Evolutionary conservation across 2,329 filamentous ascomycete species (phyloP), one percentile per base, ranked within the genome.

Genomic region (Emmonsiellopsis sp.): DNA sequence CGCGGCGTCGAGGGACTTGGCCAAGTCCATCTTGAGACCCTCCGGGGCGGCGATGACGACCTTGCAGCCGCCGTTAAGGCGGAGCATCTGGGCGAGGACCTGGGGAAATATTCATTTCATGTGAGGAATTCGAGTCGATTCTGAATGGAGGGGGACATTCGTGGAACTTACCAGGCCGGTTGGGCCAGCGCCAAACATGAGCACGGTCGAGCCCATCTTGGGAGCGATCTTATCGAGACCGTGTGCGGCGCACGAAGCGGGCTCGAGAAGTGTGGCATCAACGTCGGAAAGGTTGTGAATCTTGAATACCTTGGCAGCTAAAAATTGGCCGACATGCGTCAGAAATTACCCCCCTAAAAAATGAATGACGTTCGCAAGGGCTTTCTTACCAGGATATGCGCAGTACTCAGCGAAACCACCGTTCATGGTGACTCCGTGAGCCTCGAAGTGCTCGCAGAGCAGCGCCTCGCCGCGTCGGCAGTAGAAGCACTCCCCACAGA

Each of bases 371-470:
- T 13, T 38, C 47, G 16, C 26, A 37, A n/a, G n/a, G 34, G 8
- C 4, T 7, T 16, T 48, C 61, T 53, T 63, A 70, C 63, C 63
- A 54, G 73, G 76, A 60, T 78, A 80, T 11, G 74, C 73, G 58
- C 76, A 79, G 74, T 86, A 89, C 67, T 88, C 84, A 50, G 85
- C 85, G 62, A 88, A 88, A 32, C 85, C 84, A 61, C 85, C 85
- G 57, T 85, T 80, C 69, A 86, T 76, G 65, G 65, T 67, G 40
- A 69, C 70, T 57, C 66, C 83, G 60, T 86, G 83, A 16, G 81
- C 82, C 59, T 82, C 78, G 67, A 85, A 84, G 65, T 85, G 77
- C 68, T 86, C 83, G 67, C 85, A 89, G 53, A 87, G 79, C 46
- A 87, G 71, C 32, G 81, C 76, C 65, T 87, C 78, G 51, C 84